phyloP scores from a whole-genome alignment of 306 rosid species.

The Quercus robur region DNA sequence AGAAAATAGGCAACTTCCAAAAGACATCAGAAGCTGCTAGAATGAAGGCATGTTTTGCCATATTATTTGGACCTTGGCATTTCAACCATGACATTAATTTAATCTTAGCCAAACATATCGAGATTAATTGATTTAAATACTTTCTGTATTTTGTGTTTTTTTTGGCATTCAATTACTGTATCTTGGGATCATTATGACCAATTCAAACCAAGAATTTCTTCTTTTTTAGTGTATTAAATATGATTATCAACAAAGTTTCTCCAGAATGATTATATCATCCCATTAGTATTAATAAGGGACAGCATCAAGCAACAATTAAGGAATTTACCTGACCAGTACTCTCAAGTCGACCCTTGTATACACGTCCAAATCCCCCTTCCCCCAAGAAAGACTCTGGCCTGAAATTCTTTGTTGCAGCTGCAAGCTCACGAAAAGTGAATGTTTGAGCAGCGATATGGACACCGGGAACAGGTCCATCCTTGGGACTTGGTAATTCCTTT shows the following conservation, averaged over 20 bases:
- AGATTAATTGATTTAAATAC: not conserved
- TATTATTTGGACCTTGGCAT: not conserved
- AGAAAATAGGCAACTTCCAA: not conserved
- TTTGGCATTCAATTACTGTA: not conserved
- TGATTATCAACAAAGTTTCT: not conserved
- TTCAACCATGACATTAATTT: not conserved
- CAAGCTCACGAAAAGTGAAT: conserved; percentile 87
- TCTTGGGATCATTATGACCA: not conserved
- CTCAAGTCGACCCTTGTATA: conserved; percentile 81
- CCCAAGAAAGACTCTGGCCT: conserved; percentile 80
- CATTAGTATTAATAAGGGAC: not conserved
- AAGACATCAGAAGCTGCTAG: not conserved
- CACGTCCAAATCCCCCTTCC: conserved; percentile 96
- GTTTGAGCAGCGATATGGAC: conserved; percentile 83
- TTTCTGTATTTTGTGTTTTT: too few species aligned
- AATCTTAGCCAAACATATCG: not conserved
- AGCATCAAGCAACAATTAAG: not conserved
- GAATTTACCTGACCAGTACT: conserved; percentile 72
- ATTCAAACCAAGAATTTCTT: not conserved
- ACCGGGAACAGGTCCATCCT: conserved; percentile 43
- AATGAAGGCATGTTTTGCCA: not conserved
- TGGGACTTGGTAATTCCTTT: conserved; percentile 59
- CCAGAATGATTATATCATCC: not conserved
- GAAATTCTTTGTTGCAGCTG: conserved; percentile 72
- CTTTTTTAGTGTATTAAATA: not conserved